A percentile compares a stretch with the other conserved stretches of the same genome.
Evolutionary conservation across 192 early-diverging fungal species (phyloP).

Genomic region (Jimgerdemannia flammicorona): DNA sequence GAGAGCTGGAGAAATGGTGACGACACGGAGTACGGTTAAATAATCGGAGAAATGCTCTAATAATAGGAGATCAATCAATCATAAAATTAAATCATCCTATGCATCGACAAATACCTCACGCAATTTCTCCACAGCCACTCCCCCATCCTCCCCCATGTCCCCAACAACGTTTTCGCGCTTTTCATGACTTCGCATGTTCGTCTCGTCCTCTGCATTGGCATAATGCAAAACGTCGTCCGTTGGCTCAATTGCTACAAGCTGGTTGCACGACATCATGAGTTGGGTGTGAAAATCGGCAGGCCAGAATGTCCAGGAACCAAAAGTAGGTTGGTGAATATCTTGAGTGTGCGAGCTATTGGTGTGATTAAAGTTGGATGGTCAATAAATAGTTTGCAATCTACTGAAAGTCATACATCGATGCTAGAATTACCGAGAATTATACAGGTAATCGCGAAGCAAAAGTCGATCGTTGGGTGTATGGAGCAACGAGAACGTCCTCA

Average conservation of each 20-base stretch:
- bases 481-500: background rate
- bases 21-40: too few relatives aligned
- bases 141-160: background rate
- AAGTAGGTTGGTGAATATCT: background rate
- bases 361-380: background rate
- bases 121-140: background rate
- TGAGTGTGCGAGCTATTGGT: background rate
- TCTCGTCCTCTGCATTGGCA: background rate
- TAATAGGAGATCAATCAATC: too few relatives aligned
- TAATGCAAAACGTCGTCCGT: background rate
- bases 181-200: background rate
- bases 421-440: background rate
- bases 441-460: background rate
- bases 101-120: background rate
- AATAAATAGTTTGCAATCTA: background rate
- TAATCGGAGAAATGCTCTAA: too few relatives aligned
- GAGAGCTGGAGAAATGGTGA: background rate
- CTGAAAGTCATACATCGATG: background rate
- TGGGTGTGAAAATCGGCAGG: background rate
- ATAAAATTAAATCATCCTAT: background rate
- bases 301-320: background rate
- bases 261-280: background rate
- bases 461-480: background rate
- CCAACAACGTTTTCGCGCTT: background rate
- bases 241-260: background rate